Base-by-base conservation (phyloP, 306 rosid genomes). In the Cucurbita moschata region DNA sequence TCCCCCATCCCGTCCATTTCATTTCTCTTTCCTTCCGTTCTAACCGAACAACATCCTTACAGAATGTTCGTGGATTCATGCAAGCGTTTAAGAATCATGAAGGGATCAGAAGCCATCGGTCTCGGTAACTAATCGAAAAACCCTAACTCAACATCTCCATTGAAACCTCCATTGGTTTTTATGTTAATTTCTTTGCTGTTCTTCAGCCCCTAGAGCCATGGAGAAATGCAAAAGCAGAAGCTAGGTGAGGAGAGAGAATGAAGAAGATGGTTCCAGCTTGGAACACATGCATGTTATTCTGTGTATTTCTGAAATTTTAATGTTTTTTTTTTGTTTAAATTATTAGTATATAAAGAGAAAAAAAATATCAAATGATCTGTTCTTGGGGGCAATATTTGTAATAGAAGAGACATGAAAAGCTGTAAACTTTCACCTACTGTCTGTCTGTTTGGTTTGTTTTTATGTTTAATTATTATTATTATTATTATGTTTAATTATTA, bases 221-320 rank as follows among this genome's bases (percentile, higher is more conserved):
- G 90, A 88, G 80, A 88, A 88, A 83, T 88, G 94, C 90, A 88
- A 84, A 81, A 86, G 79, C 86, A 83, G 94, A 84, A 84, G 87
- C 90, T 88, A 84, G 85, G 35, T 72, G 58, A 26, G n/a, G 11
- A 18, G 11, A 42, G 19, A 43, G 38, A 18, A 21, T 2, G n/a
- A 54, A 55, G 65, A 42, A 18, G 14, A 30, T 52, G 56, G 56
- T 72, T 57, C 65, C 30, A 38, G 47, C 52, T 72, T 72, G 65
- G 73, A 46, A 72, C 35, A 70, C 46, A n/a, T 70, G 74, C 59
- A 70, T 50, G 74, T 30, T 46, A 35, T 65, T 67, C 56, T 47
- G 56, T 69, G 39, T 69, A 47, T 47, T 49, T 47, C 49, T 47
- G 7, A 42, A 66, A 66, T 0, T 23, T 69, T 68, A 21, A 69